Base-by-base conservation (phyloP, 345 rosid genomes). In the Bretschneidera sinensis region DNA sequence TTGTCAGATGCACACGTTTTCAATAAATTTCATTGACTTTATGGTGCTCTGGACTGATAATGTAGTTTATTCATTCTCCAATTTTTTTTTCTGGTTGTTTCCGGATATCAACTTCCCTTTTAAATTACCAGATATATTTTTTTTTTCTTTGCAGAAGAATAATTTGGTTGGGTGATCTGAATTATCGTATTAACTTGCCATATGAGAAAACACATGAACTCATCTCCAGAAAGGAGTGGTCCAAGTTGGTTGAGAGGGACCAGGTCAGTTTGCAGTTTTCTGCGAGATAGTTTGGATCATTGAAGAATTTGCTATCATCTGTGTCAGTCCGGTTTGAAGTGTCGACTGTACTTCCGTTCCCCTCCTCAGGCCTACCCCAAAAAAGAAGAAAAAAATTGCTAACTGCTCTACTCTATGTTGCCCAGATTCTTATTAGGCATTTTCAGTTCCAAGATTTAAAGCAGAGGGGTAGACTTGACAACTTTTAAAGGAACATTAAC, bases 161-260 rank as follows among this genome's bases (percentile, higher is more conserved):
- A 51, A 78, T 94, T 34, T 94, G 97, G 99, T 69, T 92, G 56
- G 99, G 99, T 20, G 99, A 92, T 77, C 77, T 92, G 65, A 92
- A 92, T 71, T 92, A 89, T 67, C 83, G 99, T 17, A 79, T 92
- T 68, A 89, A 83, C 71, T 57, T 83, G 76, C 73, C 94, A 1
- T 87, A 90, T 60, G 89, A 89, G 58, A 77, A 76, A 75, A 76
- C 83, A 25, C 74, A 71, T 55, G 91, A 87, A 50, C 74, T 87
- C 48, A 83, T 92, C 52, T 76, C 85, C 48, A 78, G 55, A 72
- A 78, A 68, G 77, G 76, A 85, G 63, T 92, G 95, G 94, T 78
- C 87, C 25, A 54, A 77, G 61, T 78, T 92, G 69, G 55, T 64
- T 21, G 96, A 87, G 78, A 68, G 63, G 57, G 98, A 92, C 63